phyloP scores from a whole-genome alignment of 176 grass and related monocot genomes.

The Alopecurus myosuroides region DNA sequence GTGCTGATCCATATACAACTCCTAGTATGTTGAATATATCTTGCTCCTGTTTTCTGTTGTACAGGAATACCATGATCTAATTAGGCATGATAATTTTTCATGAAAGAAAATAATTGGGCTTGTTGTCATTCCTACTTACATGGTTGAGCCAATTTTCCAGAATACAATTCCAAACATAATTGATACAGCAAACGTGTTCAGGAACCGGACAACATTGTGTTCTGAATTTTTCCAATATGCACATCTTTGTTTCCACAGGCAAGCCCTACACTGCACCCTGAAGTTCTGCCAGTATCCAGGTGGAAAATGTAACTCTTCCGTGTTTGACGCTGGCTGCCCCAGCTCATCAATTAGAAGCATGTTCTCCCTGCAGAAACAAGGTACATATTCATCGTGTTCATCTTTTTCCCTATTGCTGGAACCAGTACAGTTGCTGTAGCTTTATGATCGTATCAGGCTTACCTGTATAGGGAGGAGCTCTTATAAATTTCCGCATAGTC shows the following conservation, averaged over 20 bases:
- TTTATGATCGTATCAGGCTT: conserved; percentile 20
- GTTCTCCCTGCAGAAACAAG: conserved; percentile 51
- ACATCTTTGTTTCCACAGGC: conserved; percentile 85
- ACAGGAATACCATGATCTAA: conserved; percentile 8
- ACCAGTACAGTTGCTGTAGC: not conserved
- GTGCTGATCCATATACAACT: conserved; percentile 44
- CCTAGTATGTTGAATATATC: conserved; percentile 87
- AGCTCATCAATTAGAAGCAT: conserved; percentile 65
- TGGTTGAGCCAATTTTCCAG: conserved; percentile 71
- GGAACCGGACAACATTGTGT: conserved; percentile 74
- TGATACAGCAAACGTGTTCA: conserved; percentile 70
- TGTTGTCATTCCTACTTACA: conserved; percentile 49
- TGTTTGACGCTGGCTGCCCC: conserved; percentile 36
- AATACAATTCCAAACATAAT: conserved; percentile 83
- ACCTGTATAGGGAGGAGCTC: conserved; percentile 72
- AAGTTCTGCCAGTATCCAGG: conserved; percentile 59
- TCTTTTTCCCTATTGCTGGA: conserved; percentile 1
- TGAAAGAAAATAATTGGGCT: not conserved
- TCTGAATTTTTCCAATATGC: conserved; percentile 98
- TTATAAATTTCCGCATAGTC: conserved; percentile 69
- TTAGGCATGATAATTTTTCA: not conserved
- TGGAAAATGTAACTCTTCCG: conserved; percentile 60
- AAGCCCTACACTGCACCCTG: conserved; percentile 57
- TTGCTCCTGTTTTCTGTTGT: conserved; percentile 62
- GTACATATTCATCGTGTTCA: conserved; percentile 18